Evolutionary conservation across 345 rosid genomes (phyloP), one percentile per base, ranked within the genome.

Genomic region (Eucalyptus tenuipes): DNA sequence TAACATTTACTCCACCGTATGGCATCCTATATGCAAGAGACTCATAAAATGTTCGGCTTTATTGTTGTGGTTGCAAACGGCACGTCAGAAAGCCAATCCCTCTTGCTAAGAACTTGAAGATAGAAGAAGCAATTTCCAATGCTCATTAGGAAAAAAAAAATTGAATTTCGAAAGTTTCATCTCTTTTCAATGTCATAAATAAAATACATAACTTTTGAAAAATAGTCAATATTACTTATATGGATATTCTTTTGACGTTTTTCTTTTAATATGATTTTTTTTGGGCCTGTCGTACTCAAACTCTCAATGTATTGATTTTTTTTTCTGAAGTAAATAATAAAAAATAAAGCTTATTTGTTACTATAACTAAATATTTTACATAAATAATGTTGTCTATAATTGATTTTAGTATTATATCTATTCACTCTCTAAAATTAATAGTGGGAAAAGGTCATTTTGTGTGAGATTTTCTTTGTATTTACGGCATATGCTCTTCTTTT

Each of bases 221-320:
- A 24, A 25, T 57, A 55, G 13, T 57, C 13, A 25, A 0, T 57
- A 57, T 10, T 57, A 57, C 64, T 57, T 57, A 57, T 55, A 55
- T 24, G 29, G 29, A 25, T 57, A 25, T 57, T 2, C 14, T 10
- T 22, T 57, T 2, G 0, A 57, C 0, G 6, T 57, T 25, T 57
- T 57, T 8, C 57, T 53, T 53, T 53, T 53, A 22, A 53, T 3
- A 8, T 6, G 24, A 53, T 57, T 5, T 18, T 52, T n/a, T n/a
- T n/a, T n/a, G n/a, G n/a, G 4, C 0, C 9, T 7, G 5, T 53
- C 0, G 0, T 20, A 8, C 11, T 2, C 59, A 18, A 20, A 53
- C 0, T 53, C 0, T 20, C 25, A 55, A 55, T 0, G 12, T 24
- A 55, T 55, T 22, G 59, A 53, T 20, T 8, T 53, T 8, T 50